Conservation (phyloP, 2,329 filamentous ascomycete genomes). For the Lecanosticta acicola region DNA sequence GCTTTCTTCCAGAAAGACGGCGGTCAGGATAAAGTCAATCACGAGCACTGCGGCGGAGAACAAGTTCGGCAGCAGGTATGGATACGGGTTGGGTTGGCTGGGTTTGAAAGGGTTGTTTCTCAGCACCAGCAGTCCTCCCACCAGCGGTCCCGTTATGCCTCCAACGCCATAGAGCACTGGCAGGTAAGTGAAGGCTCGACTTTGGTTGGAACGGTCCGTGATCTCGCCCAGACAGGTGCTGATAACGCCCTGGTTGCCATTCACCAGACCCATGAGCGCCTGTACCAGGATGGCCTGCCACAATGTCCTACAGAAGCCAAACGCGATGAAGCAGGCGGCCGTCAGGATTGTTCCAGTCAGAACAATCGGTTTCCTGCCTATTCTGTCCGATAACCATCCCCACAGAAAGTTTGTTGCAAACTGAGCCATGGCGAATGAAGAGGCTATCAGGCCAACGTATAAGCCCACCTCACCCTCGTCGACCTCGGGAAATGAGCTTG, state of each 20-base stretch:
- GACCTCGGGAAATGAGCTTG: constrained; percentile 76
- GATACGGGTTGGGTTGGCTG: constrained; percentile 56
- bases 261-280: constrained; percentile 82
- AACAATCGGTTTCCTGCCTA: constrained; percentile 78
- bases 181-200: constrained; percentile 84
- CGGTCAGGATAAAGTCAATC: constrained; percentile 65
- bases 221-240: constrained; percentile 92
- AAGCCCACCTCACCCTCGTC: constrained; percentile 65
- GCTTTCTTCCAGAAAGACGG: constrained; percentile 83
- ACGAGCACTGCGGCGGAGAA: constrained; percentile 67
- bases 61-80: constrained; percentile 81
- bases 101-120: constrained; percentile 52
- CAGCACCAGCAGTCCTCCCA: constrained; percentile 80
- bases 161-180: constrained; percentile 95
- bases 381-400: constrained; percentile 74
- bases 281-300: constrained; percentile 85
- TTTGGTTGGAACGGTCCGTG: constrained; percentile 92
- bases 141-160: constrained; percentile 81
- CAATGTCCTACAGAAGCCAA: constrained; percentile 77
- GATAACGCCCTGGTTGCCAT: constrained; percentile 91
- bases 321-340: constrained; percentile 72
- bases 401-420: constrained; percentile 88
- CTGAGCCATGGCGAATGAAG: constrained; percentile 86
- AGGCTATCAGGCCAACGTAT: constrained; percentile 86
- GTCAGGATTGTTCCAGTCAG: constrained; percentile 77